Percentiles rank a stretch among this genome's conserved stretches.
These are phyloP conservation scores for Tuber microsphaerosporum DNA, from an alignment of 495 filamentous ascomycete species.

Conservation along the genomic window DNA sequence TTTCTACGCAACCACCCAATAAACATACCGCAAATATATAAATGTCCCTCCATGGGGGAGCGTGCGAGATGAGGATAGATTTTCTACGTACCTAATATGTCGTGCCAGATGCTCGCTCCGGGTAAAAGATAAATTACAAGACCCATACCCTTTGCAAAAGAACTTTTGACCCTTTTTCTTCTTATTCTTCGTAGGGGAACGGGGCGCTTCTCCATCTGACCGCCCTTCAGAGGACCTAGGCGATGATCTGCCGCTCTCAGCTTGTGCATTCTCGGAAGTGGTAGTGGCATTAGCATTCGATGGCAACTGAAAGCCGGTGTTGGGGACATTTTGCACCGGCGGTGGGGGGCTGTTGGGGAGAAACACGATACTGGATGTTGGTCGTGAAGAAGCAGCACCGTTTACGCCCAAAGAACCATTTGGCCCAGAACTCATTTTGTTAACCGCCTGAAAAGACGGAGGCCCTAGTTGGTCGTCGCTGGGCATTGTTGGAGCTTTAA, in stretches of 20 bases:
- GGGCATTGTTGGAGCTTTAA: constrained; percentile 32
- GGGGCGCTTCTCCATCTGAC: constrained; percentile 27
- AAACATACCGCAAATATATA: neutral
- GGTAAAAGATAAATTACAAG: constrained; percentile 91
- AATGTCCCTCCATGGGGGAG: neutral
- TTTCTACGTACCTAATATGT: constrained; percentile 67
- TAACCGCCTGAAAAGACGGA: constrained; percentile 34
- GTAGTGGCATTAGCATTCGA: constrained; percentile 25
- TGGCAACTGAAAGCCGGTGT: constrained; percentile 17
- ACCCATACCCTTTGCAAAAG: constrained; percentile 94
- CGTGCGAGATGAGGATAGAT: constrained; percentile 7
- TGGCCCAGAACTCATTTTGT: constrained; percentile 32
- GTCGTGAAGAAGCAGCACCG: constrained; percentile 19
- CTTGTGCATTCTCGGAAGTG: constrained; percentile 19
- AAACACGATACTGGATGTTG: constrained; percentile 2
- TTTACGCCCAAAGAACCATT: constrained; percentile 16
- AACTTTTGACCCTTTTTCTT: constrained; percentile 91
- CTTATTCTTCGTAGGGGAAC: constrained; percentile 36
- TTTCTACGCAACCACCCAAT: constrained; percentile 53
- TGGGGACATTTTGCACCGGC: neutral
- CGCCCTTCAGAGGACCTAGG: constrained; percentile 8
- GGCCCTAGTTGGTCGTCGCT: constrained; percentile 32
- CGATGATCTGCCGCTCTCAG: constrained; percentile 24
- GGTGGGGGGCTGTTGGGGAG: constrained; percentile 13
- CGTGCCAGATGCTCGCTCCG: constrained; percentile 91